Conservation (phyloP, 208 protist genomes). For the Acanthamoeba quina region DNA sequence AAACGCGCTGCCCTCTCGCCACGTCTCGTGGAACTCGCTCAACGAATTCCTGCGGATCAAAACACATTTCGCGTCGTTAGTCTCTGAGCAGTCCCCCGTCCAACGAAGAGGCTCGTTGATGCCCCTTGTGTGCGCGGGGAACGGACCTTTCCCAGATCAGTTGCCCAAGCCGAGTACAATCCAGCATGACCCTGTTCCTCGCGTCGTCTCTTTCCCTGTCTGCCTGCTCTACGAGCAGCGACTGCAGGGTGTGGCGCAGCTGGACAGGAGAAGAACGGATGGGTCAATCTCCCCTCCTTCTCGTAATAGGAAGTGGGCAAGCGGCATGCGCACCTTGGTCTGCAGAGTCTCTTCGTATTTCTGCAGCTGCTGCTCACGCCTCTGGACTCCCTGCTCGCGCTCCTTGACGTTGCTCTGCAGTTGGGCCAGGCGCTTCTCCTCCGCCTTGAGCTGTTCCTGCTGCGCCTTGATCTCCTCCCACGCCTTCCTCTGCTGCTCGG, state of each 20-base stretch:
- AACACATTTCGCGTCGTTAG: not conserved
- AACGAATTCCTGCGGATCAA: not conserved
- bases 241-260: not conserved
- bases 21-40: conserved; percentile 23
- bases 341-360: not conserved
- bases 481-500: not conserved
- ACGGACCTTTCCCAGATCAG: conserved; percentile 23
- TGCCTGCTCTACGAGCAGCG: not conserved
- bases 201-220: conserved; percentile 31
- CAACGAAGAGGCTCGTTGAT: not conserved
- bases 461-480: not conserved
- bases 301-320: not conserved
- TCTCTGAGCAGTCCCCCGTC: not conserved
- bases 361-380: not conserved
- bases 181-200: conserved; percentile 3
- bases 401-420: not conserved
- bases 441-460: conserved; percentile 26
- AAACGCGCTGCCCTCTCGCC: conserved; percentile 49
- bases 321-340: not conserved
- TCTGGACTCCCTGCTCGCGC: not conserved
- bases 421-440: not conserved
- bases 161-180: conserved; percentile 28
- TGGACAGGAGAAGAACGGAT: not conserved
- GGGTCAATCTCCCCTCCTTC: not conserved
- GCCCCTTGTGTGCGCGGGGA: not conserved